Conservation (phyloP, 2,329 filamentous ascomycete species). For the Penicillium sp. region DNA sequence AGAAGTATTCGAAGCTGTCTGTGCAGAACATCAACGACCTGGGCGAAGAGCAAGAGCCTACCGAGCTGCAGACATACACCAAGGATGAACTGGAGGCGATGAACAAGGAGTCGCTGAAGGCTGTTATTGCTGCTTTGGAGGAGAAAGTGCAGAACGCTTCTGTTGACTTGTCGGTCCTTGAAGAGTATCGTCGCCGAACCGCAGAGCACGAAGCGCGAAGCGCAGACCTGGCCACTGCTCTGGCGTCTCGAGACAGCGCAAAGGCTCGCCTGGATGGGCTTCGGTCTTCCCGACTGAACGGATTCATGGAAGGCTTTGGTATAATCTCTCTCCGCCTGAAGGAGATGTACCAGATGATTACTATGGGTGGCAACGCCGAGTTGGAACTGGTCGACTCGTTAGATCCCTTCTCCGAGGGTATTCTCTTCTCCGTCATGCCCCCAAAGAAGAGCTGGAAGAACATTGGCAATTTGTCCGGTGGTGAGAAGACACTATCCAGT, state of each 20-base stretch:
- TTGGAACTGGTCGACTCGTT: constrained; percentile 93
- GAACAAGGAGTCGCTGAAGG: constrained; percentile 59
- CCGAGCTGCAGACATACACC: constrained; percentile 69
- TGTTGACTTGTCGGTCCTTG: constrained; percentile 82
- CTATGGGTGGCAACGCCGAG: constrained; percentile 97
- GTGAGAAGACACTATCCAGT: constrained; percentile 93
- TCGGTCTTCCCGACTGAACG: constrained; percentile 80
- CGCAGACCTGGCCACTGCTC: constrained; percentile 75
- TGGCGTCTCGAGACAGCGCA: constrained; percentile 72
- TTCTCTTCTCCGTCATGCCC: constrained; percentile 96
- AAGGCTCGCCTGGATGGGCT: constrained; percentile 93
- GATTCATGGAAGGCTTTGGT: constrained; percentile 97
- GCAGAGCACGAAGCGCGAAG: constrained; percentile 76
- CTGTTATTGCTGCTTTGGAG: constrained; percentile 61
- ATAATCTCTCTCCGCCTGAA: constrained; percentile 91
- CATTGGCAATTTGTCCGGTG: constrained; percentile 90
- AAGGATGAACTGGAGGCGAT: constrained; percentile 62
- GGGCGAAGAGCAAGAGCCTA: constrained; percentile 49
- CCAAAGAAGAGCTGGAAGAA: constrained; percentile 99
- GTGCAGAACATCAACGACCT: constrained; percentile 77
- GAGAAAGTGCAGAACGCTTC: constrained; percentile 77
- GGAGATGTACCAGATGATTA: constrained; percentile 99
- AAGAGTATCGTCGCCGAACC: constrained; percentile 80
- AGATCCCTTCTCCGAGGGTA: constrained; percentile 95
- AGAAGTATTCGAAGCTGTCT: constrained; percentile 78